Conservation (phyloP, 495 filamentous ascomycete species). For the Hypoxylon perforatum region DNA sequence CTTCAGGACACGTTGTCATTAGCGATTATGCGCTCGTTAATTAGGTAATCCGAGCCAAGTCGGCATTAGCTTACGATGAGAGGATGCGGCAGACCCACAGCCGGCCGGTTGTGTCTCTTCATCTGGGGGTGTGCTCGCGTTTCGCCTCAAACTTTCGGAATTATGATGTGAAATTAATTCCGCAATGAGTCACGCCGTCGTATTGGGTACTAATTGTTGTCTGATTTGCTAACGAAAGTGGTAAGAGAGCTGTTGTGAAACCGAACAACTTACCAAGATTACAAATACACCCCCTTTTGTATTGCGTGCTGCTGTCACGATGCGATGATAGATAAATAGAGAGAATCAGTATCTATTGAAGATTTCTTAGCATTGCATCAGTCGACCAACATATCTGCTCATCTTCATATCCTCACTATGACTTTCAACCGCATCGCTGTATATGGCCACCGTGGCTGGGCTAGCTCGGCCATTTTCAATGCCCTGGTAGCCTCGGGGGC, state of each 20-base stretch:
- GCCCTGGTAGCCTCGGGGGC: conserved; percentile 34
- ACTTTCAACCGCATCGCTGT: conserved; percentile 41
- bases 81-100: neutral
- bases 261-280: no score
- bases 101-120: neutral
- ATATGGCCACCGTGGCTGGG: conserved; percentile 46
- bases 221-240: no score
- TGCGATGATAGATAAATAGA: no score
- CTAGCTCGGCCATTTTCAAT: conserved; percentile 34
- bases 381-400: neutral
- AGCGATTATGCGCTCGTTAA: neutral
- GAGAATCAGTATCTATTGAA: neutral
- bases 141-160: no score
- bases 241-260: no score
- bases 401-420: conserved; percentile 44
- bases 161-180: no score
- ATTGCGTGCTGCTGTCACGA: no score
- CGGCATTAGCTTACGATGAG: neutral
- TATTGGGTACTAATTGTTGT: no score
- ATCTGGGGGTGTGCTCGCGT: no score
- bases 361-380: neutral
- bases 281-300: no score
- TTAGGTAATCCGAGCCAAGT: neutral
- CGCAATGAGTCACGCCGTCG: no score
- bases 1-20: neutral